Evolutionary conservation across 768 basidiomycete genomes (phyloP), one percentile per base, ranked within the genome.

Genomic region (Russula sp.): DNA sequence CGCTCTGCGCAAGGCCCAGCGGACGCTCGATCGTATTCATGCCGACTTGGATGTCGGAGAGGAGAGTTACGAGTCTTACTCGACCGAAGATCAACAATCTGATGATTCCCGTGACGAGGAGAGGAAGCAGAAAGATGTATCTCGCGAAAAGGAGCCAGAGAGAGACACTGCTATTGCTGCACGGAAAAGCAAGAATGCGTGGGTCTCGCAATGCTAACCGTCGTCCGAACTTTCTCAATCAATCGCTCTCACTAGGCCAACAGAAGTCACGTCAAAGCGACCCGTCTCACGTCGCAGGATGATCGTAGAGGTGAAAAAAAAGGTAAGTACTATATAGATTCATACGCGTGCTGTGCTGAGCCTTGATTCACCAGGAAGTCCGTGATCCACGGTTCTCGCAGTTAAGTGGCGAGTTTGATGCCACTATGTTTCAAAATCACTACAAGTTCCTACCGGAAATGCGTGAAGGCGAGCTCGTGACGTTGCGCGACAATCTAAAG

Each of bases 361-460:
- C 10, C 36, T 43, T 50, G 14, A 11, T 50, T 13, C 18, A 25
- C 35, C 65, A 95, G 93, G 82, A 86, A 73, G 72, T 85, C 14
- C 83, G 93, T 35, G 94, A 98, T 74, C 94, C 95, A 1, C 83
- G 94, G 50, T 98, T 98, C 74, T 76, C 88, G 32, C 79, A 84
- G 32, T 73, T 88, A 9, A 78, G 87, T 14, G 93, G 93, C 14
- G 77, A 83, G 63, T 84, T 87, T 66, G 82, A 86, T 16, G 68
- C 78, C 0, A 73, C 83, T 49, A 82, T 83, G 38, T 94, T 91
- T 71, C 81, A 78, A 20, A 70, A 81, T 48, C 83, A 85, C 36
- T 97, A 96, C 67, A 76, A 75, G 1, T 97, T 98, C 72, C 77
- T 98, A 34, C 74, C 83, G 2, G 81, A 81, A 5, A 70, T 88